Percentiles rank a stretch among this genome's conserved stretches.
Conservation (phyloP, 306 rosid species). For the Cicer chorassanicum region DNA sequence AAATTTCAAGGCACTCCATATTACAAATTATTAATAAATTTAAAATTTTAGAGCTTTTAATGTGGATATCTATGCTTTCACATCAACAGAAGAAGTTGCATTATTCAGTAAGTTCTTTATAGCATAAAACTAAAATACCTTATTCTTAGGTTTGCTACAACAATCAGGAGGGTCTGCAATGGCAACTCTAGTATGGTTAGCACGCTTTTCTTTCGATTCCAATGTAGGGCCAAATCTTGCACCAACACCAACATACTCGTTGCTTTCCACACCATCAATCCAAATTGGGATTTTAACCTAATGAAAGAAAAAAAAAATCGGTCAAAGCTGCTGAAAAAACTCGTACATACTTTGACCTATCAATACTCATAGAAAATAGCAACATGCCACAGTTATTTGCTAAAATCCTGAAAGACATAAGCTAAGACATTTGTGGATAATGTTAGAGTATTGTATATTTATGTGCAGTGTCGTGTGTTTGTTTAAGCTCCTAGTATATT, state of each 20-base stretch:
- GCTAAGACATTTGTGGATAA: slow-evolving; percentile 1
- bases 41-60: slow-evolving; percentile 36
- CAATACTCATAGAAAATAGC: slow-evolving; percentile 21
- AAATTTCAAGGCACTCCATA: slow-evolving; percentile 59
- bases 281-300: slow-evolving; percentile 91
- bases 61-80: slow-evolving; percentile 41
- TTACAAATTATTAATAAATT: slow-evolving; percentile 49
- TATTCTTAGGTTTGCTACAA: slow-evolving; percentile 67
- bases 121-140: slow-evolving; percentile 54
- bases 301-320: slow-evolving; percentile 13
- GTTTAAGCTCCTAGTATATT: background rate
- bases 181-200: slow-evolving; percentile 79
- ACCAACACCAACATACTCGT: slow-evolving; percentile 91
- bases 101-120: slow-evolving; percentile 14
- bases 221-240: slow-evolving; percentile 89
- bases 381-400: slow-evolving; percentile 33
- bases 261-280: slow-evolving; percentile 62
- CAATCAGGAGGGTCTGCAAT: slow-evolving; percentile 96
- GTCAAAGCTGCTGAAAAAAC: slow-evolving; percentile 24
- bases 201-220: slow-evolving; percentile 88
- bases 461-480: background rate
- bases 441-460: no score
- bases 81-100: slow-evolving; percentile 29
- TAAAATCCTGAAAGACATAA: slow-evolving; percentile 19
- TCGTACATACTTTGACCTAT: slow-evolving; percentile 3